phyloP scores from a whole-genome alignment of 768 basidiomycete species.

The Astraeus odoratus region DNA sequence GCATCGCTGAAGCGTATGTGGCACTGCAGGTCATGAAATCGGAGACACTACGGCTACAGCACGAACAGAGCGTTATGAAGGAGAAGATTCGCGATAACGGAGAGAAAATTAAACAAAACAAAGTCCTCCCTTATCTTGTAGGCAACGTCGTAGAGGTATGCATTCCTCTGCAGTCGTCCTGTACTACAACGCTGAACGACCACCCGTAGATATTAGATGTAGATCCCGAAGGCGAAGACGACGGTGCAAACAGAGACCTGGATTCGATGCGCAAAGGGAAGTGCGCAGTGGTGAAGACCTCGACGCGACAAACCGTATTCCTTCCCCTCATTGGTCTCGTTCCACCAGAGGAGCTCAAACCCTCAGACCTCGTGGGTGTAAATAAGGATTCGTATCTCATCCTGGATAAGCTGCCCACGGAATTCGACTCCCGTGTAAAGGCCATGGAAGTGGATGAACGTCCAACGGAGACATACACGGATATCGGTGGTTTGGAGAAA shows the following conservation, averaged over 20 bases:
- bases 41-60: conserved; percentile 84
- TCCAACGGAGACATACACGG: conserved; percentile 95
- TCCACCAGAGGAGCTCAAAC: conserved; percentile 82
- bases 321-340: conserved; percentile 97
- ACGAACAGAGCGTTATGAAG: conserved; percentile 94
- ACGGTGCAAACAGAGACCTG: conserved; percentile 92
- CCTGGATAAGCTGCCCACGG: conserved; percentile 90
- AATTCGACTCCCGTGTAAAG: conserved; percentile 97
- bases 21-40: conserved; percentile 84
- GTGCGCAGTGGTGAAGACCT: conserved; percentile 98
- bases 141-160: conserved; percentile 94
- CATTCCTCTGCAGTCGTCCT: conserved; percentile 1
- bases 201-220: conserved; percentile 77
- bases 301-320: conserved; percentile 97
- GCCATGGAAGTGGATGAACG: conserved; percentile 99
- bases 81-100: conserved; percentile 98
- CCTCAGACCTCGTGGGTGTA: conserved; percentile 93
- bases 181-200: not conserved
- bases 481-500: conserved; percentile 97
- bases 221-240: conserved; percentile 88
- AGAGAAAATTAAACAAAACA: conserved; percentile 99
- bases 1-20: not conserved
- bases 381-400: conserved; percentile 99
- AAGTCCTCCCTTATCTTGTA: conserved; percentile 95
- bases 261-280: conserved; percentile 97